phyloP scores from a whole-genome alignment of 2,329 filamentous ascomycete genomes.

The Penicillium hesseltinei region DNA sequence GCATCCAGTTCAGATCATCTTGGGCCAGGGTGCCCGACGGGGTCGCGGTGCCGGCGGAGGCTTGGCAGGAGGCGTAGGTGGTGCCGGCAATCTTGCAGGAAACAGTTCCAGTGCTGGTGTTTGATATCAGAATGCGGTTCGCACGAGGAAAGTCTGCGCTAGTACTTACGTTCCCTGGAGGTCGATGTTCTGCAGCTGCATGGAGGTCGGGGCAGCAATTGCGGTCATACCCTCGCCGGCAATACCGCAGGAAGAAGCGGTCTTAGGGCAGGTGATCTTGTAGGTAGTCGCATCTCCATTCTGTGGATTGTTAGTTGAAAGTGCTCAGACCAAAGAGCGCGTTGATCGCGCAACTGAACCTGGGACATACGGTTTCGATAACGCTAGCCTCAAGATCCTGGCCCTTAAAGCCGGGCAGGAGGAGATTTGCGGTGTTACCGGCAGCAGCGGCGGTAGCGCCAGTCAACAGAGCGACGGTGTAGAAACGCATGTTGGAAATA shows the following conservation, averaged over 20 bases:
- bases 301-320: constrained; percentile 10
- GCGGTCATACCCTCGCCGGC: constrained; percentile 23
- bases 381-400: constrained; percentile 21
- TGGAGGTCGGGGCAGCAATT: constrained; percentile 22
- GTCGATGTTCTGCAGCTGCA: constrained; percentile 18
- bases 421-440: constrained; percentile 20
- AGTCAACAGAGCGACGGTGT: constrained; percentile 27
- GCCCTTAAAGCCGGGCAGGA: constrained; percentile 25
- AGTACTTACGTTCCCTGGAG: constrained; percentile 20
- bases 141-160: neutral
- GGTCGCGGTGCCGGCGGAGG: constrained; percentile 16
- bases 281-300: constrained; percentile 26
- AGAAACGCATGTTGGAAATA: constrained; percentile 24
- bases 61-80: constrained; percentile 28
- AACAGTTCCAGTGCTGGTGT: constrained; percentile 16
- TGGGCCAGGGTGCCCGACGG: constrained; percentile 17
- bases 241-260: constrained; percentile 18
- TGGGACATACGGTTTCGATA: constrained; percentile 16
- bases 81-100: constrained; percentile 28
- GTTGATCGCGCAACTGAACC: neutral
- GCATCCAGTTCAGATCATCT: constrained; percentile 25
- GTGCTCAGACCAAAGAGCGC: neutral
- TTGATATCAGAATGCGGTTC: neutral
- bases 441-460: constrained; percentile 25
- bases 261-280: constrained; percentile 22